phyloP scores from a whole-genome alignment of 1,139 yeast genomes.

The Ogataea hybrid region DNA sequence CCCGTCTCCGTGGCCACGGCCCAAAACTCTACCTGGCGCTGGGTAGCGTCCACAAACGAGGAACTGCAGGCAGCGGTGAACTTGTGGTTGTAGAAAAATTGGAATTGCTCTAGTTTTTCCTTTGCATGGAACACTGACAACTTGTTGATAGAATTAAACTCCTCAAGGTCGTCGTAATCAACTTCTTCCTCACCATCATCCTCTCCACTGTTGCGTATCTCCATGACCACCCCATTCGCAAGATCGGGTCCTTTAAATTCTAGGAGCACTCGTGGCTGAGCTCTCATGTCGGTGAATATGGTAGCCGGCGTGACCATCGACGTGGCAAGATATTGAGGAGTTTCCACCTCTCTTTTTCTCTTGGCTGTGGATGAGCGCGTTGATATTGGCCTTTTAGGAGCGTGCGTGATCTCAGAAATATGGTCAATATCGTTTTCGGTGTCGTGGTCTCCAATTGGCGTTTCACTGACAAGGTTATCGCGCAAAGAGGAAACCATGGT shows the following conservation, averaged over 20 bases:
- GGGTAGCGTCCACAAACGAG: slow-evolving; percentile 11
- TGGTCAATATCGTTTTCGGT: slow-evolving; percentile 31
- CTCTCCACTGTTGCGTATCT: slow-evolving; percentile 24
- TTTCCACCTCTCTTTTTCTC: slow-evolving; percentile 22
- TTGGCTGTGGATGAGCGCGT: slow-evolving; percentile 17
- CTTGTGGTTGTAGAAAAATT: slow-evolving; percentile 25
- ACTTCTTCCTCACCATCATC: slow-evolving; percentile 17
- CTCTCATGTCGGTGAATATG: slow-evolving; percentile 27
- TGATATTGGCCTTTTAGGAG: slow-evolving; percentile 14
- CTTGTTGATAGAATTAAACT: slow-evolving; percentile 24
- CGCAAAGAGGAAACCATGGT: slow-evolving; percentile 47
- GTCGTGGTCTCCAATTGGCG: slow-evolving; percentile 24
- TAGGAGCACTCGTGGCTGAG: slow-evolving; percentile 24
- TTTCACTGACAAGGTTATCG: slow-evolving; percentile 25
- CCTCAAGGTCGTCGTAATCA: slow-evolving; percentile 21
- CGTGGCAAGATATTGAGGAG: slow-evolving; percentile 26
- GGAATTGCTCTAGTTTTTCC: slow-evolving; percentile 10
- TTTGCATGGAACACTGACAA: slow-evolving; percentile 16
- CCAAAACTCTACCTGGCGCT: slow-evolving; percentile 34
- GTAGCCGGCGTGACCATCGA: slow-evolving; percentile 25
- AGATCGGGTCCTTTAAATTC: slow-evolving; percentile 17
- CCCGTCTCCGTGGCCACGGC: slow-evolving; percentile 74
- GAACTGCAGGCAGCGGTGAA: slow-evolving; percentile 26
- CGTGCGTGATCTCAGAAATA: slow-evolving; percentile 27
- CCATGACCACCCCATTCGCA: slow-evolving; percentile 22